A percentile compares a stretch with the other conserved stretches of the same genome.
These are phyloP conservation scores for Carallia pectinifolia DNA, from an alignment of 345 rosid genomes.

Conservation along the genomic window DNA sequence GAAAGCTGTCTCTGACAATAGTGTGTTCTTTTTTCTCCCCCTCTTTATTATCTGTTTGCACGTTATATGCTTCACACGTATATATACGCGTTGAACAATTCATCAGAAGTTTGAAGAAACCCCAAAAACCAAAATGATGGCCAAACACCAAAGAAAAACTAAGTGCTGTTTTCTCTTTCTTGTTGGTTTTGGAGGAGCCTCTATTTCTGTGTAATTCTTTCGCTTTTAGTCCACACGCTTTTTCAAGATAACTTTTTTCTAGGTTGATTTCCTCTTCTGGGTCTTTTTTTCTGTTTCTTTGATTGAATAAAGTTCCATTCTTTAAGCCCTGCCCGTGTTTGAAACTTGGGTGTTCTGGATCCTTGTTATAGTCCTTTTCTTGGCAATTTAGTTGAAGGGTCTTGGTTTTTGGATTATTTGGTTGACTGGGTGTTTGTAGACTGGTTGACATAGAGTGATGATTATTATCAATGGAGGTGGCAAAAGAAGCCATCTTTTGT, in stretches of 20 bases:
- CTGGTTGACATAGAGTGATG: conserved; percentile 1
- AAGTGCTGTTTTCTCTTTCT: conserved; percentile 3
- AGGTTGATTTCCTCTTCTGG: not conserved
- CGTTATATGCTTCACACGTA: no score
- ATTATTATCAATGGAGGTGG: not conserved
- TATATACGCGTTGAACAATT: conserved; percentile 42
- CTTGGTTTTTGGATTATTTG: conserved; percentile 23
- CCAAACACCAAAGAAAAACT: no score
- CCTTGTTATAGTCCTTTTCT: not conserved
- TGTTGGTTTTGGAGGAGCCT: conserved; percentile 16
- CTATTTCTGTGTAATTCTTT: no score
- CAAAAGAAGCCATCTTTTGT: not conserved
- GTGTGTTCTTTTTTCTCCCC: no score
- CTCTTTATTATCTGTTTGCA: no score
- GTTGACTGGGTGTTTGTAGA: conserved; percentile 20
- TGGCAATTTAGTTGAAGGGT: not conserved
- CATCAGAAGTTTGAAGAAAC: conserved; percentile 3
- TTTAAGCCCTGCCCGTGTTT: conserved; percentile 8
- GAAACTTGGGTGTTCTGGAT: conserved; percentile 16
- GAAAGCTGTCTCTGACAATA: conserved; percentile 8
- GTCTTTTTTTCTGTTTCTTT: not conserved
- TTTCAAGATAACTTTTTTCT: not conserved
- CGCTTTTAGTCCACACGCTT: not conserved
- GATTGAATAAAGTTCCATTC: not conserved
- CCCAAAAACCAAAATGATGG: no score